A percentile compares a stretch with the other conserved stretches of the same genome.
Evolutionary conservation across 2,329 filamentous ascomycete species (phyloP).

Genomic region (Didymosphaeria variabile): DNA sequence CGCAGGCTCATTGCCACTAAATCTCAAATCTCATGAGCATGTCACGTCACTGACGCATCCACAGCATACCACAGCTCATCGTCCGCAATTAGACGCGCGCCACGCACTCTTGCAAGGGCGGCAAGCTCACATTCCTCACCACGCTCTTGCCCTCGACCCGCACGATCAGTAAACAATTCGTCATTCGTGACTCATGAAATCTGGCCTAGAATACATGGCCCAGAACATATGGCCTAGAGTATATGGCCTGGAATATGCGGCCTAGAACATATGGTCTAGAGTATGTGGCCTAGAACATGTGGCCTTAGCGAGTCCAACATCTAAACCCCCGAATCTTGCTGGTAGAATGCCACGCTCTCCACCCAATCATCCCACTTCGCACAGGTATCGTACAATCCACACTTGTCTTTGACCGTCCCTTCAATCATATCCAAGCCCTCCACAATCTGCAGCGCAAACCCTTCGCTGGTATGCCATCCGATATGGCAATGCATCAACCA

Average conservation of each 20-base stretch:
- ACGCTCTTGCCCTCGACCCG: no score
- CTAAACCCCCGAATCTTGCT: constrained; percentile 35
- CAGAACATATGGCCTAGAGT: no score
- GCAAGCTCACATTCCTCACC: neutral
- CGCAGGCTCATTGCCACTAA: neutral
- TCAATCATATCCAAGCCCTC: constrained; percentile 41
- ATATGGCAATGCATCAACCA: constrained; percentile 43
- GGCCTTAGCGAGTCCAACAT: neutral
- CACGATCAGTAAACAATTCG: neutral
- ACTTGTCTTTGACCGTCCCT: constrained; percentile 25
- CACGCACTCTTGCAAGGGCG: neutral
- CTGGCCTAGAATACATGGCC: no score
- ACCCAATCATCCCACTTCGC: constrained; percentile 34
- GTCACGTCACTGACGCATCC: neutral
- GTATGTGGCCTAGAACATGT: no score
- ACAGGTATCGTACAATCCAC: constrained; percentile 29
- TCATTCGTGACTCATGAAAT: neutral
- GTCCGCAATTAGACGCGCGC: neutral
- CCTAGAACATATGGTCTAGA: no score
- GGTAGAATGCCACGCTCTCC: constrained; percentile 20
- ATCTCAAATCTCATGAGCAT: neutral
- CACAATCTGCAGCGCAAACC: constrained; percentile 61
- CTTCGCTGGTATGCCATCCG: constrained; percentile 36
- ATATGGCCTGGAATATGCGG: no score
- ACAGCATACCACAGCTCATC: neutral